Percentiles rank a stretch among this genome's conserved stretches.
Conservation (phyloP, 768 basidiomycete genomes). For the Russula foetens region DNA sequence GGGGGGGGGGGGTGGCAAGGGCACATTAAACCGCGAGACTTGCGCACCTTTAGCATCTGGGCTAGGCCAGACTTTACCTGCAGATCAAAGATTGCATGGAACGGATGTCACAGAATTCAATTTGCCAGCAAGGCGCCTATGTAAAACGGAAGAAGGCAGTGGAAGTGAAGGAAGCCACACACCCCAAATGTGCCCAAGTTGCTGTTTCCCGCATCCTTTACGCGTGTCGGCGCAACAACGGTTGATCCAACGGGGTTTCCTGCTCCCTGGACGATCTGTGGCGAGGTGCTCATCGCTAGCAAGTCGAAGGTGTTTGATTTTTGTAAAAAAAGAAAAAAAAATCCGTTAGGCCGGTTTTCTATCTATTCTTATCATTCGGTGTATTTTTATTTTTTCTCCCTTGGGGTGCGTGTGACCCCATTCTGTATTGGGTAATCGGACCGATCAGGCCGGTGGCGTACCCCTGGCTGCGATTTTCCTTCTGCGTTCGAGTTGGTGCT, state of each 20-base stretch:
- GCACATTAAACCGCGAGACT: conserved; percentile 13
- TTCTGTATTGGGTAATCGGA: not conserved
- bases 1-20: not conserved
- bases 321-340: not conserved
- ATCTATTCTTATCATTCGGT: not conserved
- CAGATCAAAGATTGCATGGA: conserved; percentile 4
- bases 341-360: no score
- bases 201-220: conserved; percentile 45
- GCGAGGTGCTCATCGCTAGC: conserved; percentile 24
- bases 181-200: conserved; percentile 70
- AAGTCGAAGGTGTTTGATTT: not conserved
- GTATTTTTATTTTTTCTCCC: not conserved
- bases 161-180: conserved; percentile 21
- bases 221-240: conserved; percentile 44
- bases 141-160: not conserved
- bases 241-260: conserved; percentile 35
- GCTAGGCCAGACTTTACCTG: conserved; percentile 92
- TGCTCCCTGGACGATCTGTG: conserved; percentile 27
- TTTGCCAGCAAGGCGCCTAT: not conserved
- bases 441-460: conserved; percentile 1
- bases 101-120: not conserved
- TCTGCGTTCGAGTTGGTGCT: not conserved
- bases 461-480: not conserved
- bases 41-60: conserved; percentile 86
- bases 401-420: not conserved